Evolutionary conservation across 768 basidiomycete genomes (phyloP), one percentile per base, ranked within the genome.

Genomic region (Cantharellus anzutake): DNA sequence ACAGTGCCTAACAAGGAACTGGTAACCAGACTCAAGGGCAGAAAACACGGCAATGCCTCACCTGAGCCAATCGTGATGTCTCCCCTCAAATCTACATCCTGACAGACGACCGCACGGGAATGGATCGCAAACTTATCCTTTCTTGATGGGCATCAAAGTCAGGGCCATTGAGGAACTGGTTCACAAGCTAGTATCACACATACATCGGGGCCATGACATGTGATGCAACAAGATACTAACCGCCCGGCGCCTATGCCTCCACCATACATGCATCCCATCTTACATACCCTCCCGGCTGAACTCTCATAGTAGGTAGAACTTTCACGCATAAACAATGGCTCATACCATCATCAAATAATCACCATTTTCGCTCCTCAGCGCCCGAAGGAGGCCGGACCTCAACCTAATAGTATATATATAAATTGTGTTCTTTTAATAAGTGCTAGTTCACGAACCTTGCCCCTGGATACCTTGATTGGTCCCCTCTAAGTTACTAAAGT

Each of bases 1-100:
- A 97, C 82, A 0, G 84, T 84, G 4, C 87, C 87, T 11, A 41
- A 14, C 11, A 55, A 55, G 14, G 52, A 35, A 37, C 20, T 1
- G 20, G 20, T 29, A 29, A 7, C 52, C 52, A 11, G 7, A 11
- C 52, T 7, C 16, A 7, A 11, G 37, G 37, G 11, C 16, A 7
- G 16, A 7, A 7, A 35, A 55, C 52, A 7, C 52, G 20, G 20
- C 20, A 29, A 29, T 29, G 20, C 20, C 61, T 39, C 57, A 81
- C 88, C 86, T 68, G 86, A 76, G 37, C 91, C 92, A 60, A 99
- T 85, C 20, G 91, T 93, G 59, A 94, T 86, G 66, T 92, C 86
- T 57, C 96, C 94, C 68, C 89, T 88, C 65, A 98, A 76, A 63
- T 97, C 92, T 39, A 89, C 87, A 73, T 96, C 92, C 67, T 90